Base-by-base conservation (phyloP, 306 rosid species). In the Rosa lucieae region DNA sequence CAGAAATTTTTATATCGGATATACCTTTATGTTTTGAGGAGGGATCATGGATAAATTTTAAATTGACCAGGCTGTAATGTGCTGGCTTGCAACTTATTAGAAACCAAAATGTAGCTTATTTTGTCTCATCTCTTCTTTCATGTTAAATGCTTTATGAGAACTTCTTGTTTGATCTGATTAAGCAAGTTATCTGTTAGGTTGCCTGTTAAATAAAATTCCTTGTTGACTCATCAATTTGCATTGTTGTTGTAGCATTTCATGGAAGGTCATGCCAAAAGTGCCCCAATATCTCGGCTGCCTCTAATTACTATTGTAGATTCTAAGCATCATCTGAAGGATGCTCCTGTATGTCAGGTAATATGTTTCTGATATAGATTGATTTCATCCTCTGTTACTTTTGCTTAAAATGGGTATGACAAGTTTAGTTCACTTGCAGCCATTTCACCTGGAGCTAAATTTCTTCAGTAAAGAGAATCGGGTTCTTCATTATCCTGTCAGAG, bases 401-500 rank as follows among this genome's bases (percentile, higher is more conserved):
- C 75, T 73, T 80, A 74, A 67, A 49, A 71, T 84, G 58, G 5
- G 20, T 48, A 82, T 85, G 69, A 86, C 79, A 80, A 77, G 51
- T 70, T 71, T 76, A 76, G 85, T 77, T 53, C 81, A 74, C 73
- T 78, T 79, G 74, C 96, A 96, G 99, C 98, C 99, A 52, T 89
- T 90, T 84, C 96, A 96, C 86, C 78, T 93, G 94, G 98, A 91
- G 96, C 87, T 96, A 77, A 96, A 91, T 86, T 96, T 93, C 92
- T 96, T 96, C 91, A 91, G 85, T 82, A 93, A 87, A 88, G 98
- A 88, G 87, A 96, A 93, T 65, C 92, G 97, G 59, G 97, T 96
- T 89, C 96, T 96, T 82, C 97, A 93, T 86, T 96, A 93, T 86
- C 99, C 99, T 52, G 94, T 89, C 78, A 87, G 99, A 85, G 93